Evolutionary conservation across 371 early-diverging fungal genomes (phyloP).

Genomic region (Batrachochytrium dendrobatidis): DNA sequence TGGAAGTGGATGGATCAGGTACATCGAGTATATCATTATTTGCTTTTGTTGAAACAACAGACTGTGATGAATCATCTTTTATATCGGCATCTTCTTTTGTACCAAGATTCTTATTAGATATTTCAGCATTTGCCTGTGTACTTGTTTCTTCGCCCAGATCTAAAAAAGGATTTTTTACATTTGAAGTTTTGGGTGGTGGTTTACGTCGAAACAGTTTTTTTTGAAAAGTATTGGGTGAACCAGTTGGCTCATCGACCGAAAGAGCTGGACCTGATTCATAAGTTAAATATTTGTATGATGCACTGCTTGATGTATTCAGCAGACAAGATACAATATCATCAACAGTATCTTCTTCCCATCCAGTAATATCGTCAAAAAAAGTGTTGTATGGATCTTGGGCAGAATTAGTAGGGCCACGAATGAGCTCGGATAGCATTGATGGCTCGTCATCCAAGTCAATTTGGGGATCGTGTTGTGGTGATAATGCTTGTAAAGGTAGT

Average conservation of each 20-base stretch:
- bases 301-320: not conserved
- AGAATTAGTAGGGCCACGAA: not conserved
- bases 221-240: not conserved
- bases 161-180: too few relatives aligned
- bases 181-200: too few relatives aligned
- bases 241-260: too few relatives aligned
- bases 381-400: not conserved
- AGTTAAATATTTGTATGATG: constrained; percentile 2
- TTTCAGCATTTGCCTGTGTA: not conserved
- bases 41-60: too few relatives aligned
- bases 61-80: too few relatives aligned
- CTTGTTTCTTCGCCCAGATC: not conserved
- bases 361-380: constrained; percentile 4
- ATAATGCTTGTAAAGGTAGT: not conserved
- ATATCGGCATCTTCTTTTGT: too few relatives aligned
- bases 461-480: not conserved
- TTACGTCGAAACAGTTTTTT: not conserved
- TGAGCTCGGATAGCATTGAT: constrained; percentile 1
- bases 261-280: not conserved
- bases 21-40: too few relatives aligned
- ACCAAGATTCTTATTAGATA: too few relatives aligned
- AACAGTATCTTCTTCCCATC: constrained; percentile 1
- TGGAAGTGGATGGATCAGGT: too few relatives aligned
- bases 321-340: not conserved
- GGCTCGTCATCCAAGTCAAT: not conserved